These are phyloP conservation scores for Paramecium octaurelia DNA, from an alignment of 73 alveolate genomes.

Conservation along the genomic window DNA sequence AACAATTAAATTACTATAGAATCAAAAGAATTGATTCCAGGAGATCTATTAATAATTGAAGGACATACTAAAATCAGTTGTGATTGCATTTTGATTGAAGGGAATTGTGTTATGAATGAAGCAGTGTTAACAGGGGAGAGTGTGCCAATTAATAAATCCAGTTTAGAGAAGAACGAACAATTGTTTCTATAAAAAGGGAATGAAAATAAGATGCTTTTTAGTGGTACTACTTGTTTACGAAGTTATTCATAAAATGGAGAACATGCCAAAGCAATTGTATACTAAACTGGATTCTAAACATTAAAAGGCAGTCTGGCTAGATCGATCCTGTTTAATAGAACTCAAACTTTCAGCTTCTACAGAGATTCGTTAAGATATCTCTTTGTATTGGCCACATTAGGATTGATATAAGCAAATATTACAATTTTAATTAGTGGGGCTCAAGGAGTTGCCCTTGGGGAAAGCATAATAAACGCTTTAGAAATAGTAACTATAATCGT, in stretches of 20 bases:
- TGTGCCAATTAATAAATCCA: conserved; percentile 82
- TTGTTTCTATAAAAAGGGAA: conserved; percentile 67
- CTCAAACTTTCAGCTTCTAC: conserved; percentile 67
- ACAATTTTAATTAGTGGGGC: not conserved
- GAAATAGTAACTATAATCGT: conserved; percentile 73
- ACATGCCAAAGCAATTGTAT: conserved; percentile 61
- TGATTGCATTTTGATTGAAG: conserved; percentile 83
- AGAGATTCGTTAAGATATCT: conserved; percentile 69
- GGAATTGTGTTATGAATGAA: conserved; percentile 88
- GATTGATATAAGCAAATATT: conserved; percentile 10
- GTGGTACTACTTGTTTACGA: conserved; percentile 38
- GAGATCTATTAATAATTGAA: conserved; percentile 73
- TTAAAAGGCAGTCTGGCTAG: conserved; percentile 76
- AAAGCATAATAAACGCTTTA: conserved; percentile 38
- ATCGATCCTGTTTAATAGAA: conserved; percentile 70
- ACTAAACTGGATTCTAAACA: conserved; percentile 74
- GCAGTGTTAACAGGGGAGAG: conserved; percentile 94
- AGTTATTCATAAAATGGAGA: not conserved
- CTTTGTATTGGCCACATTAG: conserved; percentile 55
- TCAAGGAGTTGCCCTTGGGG: not conserved
- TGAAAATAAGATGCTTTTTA: not conserved
- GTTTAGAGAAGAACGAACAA: conserved; percentile 38
- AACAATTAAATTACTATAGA: not conserved
- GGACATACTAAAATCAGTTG: conserved; percentile 80
- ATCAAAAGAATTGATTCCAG: conserved; percentile 83